Percentiles rank a stretch among this genome's conserved stretches.
These are phyloP conservation scores for Colletotrichum sp. DNA, from an alignment of 2,329 filamentous ascomycete genomes.

Conservation along the genomic window DNA sequence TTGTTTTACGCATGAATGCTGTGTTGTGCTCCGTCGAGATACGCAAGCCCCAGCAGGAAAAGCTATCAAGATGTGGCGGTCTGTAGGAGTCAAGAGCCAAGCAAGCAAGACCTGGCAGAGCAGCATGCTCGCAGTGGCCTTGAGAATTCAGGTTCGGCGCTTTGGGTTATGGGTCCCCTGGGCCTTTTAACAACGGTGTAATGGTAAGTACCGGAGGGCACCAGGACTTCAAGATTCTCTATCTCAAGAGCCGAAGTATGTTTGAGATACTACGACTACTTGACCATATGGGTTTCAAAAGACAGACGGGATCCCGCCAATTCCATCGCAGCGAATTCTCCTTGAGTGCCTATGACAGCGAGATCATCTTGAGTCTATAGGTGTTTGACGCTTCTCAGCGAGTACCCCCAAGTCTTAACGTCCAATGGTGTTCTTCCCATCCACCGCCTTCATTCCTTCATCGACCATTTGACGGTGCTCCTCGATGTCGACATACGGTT, in stretches of 20 bases:
- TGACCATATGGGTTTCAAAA: not conserved
- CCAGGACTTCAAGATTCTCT: not conserved
- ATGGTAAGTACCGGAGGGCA: not conserved
- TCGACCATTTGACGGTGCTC: too few species aligned
- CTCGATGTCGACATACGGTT: too few species aligned
- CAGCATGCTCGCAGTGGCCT: not conserved
- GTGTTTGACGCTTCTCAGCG: too few species aligned
- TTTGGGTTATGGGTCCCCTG: not conserved
- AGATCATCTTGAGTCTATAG: too few species aligned
- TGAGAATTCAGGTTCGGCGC: not conserved
- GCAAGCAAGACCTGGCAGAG: not conserved
- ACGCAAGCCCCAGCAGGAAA: not conserved
- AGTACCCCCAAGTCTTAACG: too few species aligned
- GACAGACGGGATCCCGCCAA: not conserved
- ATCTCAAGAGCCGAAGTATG: not conserved
- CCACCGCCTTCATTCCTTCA: too few species aligned
- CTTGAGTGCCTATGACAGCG: too few species aligned
- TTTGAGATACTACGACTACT: not conserved
- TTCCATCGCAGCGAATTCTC: too few species aligned
- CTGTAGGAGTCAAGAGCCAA: not conserved
- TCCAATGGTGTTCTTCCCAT: too few species aligned
- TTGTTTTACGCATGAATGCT: not conserved
- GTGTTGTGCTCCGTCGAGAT: not conserved
- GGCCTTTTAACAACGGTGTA: not conserved
- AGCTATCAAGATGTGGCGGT: accelerated